These are phyloP conservation scores for Auriscalpium microsporum DNA, from an alignment of 768 basidiomycete species.

Conservation along the genomic window DNA sequence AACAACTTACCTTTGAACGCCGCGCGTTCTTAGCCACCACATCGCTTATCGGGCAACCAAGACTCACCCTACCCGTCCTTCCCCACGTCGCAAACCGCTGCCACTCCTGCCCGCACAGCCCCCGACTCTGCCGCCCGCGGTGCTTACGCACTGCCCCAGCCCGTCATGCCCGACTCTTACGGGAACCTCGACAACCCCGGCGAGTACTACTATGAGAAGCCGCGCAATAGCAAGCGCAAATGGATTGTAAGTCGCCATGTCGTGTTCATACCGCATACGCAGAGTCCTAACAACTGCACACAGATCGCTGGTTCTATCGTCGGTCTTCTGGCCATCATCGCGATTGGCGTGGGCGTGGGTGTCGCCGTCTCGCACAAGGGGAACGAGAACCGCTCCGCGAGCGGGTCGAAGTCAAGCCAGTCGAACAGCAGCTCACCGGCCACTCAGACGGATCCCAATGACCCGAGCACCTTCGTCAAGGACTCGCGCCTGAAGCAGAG, in stretches of 20 bases:
- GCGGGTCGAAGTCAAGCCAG: conserved; percentile 11
- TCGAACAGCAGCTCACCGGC: conserved; percentile 18
- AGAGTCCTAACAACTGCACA: not conserved
- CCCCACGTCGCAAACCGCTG: not conserved
- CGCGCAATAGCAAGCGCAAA: not conserved
- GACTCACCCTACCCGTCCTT: not conserved
- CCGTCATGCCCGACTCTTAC: not conserved
- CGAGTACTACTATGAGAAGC: not conserved
- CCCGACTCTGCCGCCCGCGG: conserved; percentile 4
- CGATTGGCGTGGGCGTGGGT: conserved; percentile 54
- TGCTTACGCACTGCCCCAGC: conserved; percentile 1
- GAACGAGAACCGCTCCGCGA: conserved; percentile 20
- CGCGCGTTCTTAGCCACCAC: not conserved
- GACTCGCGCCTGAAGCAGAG: conserved; percentile 59
- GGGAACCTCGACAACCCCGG: not conserved
- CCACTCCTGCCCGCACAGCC: not conserved
- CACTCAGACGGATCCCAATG: conserved; percentile 41
- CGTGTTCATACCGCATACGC: too few species aligned
- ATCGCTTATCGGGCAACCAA: not conserved
- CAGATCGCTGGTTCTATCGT: conserved; percentile 47
- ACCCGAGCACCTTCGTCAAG: conserved; percentile 73
- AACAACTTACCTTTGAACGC: not conserved
- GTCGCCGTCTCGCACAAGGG: conserved; percentile 40
- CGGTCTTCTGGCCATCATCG: conserved; percentile 42
- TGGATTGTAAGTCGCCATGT: conserved; percentile 8